These are phyloP conservation scores for Suhomyces maxii DNA, from an alignment of 1,139 yeast genomes.

Conservation along the genomic window DNA sequence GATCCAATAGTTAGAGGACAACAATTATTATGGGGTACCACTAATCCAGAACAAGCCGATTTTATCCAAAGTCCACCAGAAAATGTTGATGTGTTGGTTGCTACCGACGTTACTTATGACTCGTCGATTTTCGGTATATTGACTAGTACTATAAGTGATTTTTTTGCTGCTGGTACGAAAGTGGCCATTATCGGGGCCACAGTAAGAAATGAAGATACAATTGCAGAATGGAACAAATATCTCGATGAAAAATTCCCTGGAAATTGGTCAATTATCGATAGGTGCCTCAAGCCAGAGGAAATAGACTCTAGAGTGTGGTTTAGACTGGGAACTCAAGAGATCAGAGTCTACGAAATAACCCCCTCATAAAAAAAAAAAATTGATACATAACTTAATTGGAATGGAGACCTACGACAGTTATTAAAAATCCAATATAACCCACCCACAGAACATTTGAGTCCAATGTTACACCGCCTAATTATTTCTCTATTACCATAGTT, in stretches of 20 bases:
- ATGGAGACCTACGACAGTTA: too few relatives aligned
- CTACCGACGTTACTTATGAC: constrained; percentile 90
- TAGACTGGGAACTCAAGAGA: constrained; percentile 40
- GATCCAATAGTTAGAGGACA: constrained; percentile 15
- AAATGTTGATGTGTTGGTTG: constrained; percentile 53
- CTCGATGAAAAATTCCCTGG: constrained; percentile 29
- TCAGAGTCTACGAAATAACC: constrained; percentile 36
- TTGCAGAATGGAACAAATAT: constrained; percentile 50
- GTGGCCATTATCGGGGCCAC: constrained; percentile 68
- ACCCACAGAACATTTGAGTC: too few relatives aligned
- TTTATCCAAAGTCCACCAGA: constrained; percentile 25
- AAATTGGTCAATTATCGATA: constrained; percentile 24
- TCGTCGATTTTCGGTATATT: constrained; percentile 57
- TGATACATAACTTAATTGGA: too few relatives aligned
- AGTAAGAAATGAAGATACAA: constrained; percentile 61
- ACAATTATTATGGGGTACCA: constrained; percentile 60
- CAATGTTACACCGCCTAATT: too few relatives aligned
- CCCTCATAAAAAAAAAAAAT: background rate
- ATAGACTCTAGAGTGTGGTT: constrained; percentile 29
- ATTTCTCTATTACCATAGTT: too few relatives aligned
- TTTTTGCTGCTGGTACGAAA: constrained; percentile 31
- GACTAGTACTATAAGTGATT: constrained; percentile 47
- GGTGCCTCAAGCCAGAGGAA: constrained; percentile 19
- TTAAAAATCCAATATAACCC: too few relatives aligned
- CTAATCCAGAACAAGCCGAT: constrained; percentile 25